A percentile compares a stretch with the other conserved stretches of the same genome.
Evolutionary conservation across 2,329 filamentous ascomycete species (phyloP).

Genomic region (Fusarium algeriense): DNA sequence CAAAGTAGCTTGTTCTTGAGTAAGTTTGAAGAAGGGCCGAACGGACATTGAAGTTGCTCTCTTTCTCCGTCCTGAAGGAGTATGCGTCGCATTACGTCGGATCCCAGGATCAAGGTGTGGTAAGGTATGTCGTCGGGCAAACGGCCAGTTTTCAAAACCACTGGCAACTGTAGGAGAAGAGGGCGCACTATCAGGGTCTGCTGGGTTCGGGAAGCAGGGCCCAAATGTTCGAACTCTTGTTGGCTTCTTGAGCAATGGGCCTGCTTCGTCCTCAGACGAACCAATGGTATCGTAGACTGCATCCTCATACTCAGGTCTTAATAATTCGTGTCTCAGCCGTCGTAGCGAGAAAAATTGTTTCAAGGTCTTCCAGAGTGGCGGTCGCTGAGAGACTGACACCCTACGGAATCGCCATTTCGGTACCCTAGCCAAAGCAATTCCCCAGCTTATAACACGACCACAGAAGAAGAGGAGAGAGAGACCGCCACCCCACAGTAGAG

Average conservation of each 20-base stretch:
- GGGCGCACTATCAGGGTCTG: conserved; percentile 29
- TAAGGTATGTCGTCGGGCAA: conserved; percentile 64
- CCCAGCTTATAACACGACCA: conserved; percentile 81
- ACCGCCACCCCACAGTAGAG: conserved; percentile 87
- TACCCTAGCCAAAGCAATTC: conserved; percentile 85
- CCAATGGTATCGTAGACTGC: conserved; percentile 48
- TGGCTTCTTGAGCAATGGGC: conserved; percentile 36
- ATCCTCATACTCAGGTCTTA: conserved; percentile 50
- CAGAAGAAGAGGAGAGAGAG: conserved; percentile 80
- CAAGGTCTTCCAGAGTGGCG: conserved; percentile 54
- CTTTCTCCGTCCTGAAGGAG: conserved; percentile 74
- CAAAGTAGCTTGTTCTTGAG: conserved; percentile 78
- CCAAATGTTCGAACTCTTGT: conserved; percentile 51
- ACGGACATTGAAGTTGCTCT: conserved; percentile 73
- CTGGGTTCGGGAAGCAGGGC: conserved; percentile 16
- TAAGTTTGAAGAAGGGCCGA: conserved; percentile 83
- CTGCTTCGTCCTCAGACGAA: conserved; percentile 52
- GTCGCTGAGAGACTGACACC: conserved; percentile 55
- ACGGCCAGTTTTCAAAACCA: conserved; percentile 38
- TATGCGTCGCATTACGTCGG: conserved; percentile 62
- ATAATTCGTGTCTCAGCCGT: conserved; percentile 58
- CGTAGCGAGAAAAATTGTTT: conserved; percentile 60
- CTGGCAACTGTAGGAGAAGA: conserved; percentile 38
- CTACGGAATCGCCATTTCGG: conserved; percentile 90
- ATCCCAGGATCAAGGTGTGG: conserved; percentile 56